Evolutionary conservation across 2,329 filamentous ascomycete species (phyloP), one percentile per base, ranked within the genome.

Genomic region (Penicillium olsonii): DNA sequence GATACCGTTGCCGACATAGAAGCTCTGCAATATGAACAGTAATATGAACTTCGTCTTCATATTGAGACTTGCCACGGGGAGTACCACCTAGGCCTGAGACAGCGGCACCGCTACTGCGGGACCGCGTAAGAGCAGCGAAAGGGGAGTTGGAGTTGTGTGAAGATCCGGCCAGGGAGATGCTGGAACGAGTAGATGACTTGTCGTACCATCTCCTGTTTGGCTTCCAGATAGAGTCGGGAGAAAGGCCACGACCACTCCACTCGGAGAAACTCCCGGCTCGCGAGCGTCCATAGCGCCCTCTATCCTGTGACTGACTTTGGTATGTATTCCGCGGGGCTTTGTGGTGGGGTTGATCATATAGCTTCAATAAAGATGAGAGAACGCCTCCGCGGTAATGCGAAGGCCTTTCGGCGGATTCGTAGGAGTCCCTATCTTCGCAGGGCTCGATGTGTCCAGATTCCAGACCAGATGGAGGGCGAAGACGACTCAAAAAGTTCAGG

Each of bases 1-100:
- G 79, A 66, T 95, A 96, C 46, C 84, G 82, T 60, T 96, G 91
- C 2, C 91, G 83, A 29, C 85, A 84, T 17, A 96, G 80, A 14
- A 88, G 92, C 50, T 83, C 80, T 11, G 81, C 81, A 53, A 87
- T 80, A 62, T 85, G 81, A 4, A 82, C 75, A 3, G 80, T 83
- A 57, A 85, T 82, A 48, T 77, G 75, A 37, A 81, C 78, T 52
- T 84, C 77, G 14, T 83, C 75, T 44, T 71, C 68, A 2, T 68
- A 54, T 17, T 47, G 49, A 14, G 53, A 31, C 41, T 52, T 58
- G 5, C 39, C 37, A 34, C 50, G 41, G 26, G 35, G 53, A 34
- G 46, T 56, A 22, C 50, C 54, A n/a, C 61, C 53, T 26, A 57
- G 46, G 5, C 52, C 56, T 4, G 62, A 53, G 15, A 71, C 46